These are phyloP conservation scores for Vicia sativa DNA, from an alignment of 306 rosid genomes.

Conservation along the genomic window DNA sequence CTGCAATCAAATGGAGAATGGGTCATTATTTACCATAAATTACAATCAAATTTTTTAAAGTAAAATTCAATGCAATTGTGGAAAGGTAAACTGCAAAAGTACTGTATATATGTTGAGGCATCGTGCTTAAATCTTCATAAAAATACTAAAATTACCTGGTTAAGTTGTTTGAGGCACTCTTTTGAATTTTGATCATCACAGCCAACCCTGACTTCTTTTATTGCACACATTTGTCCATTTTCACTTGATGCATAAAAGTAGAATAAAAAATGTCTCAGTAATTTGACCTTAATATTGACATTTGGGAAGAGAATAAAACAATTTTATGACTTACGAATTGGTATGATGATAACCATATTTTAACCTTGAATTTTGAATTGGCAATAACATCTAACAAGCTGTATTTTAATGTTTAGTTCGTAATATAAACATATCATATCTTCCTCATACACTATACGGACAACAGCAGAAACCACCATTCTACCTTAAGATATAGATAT, in stretches of 20 bases:
- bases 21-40: conserved; percentile 29
- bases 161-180: conserved; percentile 95
- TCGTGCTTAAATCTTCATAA: conserved; percentile 15
- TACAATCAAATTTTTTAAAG: conserved; percentile 15
- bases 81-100: conserved; percentile 30
- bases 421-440: not conserved
- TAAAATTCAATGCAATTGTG: conserved; percentile 29
- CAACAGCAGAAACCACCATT: conserved; percentile 14
- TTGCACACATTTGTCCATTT: conserved; percentile 99
- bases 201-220: conserved; percentile 87
- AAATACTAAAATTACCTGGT: conserved; percentile 62
- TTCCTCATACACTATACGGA: not conserved
- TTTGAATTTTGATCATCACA: conserved; percentile 77
- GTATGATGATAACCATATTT: not conserved
- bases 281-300: conserved; percentile 31
- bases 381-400: not conserved
- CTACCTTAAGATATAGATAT: conserved; percentile 24
- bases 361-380: conserved; percentile 2
- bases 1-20: conserved; percentile 52
- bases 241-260: conserved; percentile 55
- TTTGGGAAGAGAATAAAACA: conserved; percentile 12
- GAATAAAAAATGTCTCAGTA: conserved; percentile 27
- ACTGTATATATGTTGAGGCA: conserved; percentile 4
- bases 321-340: not conserved
- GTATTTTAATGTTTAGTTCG: conserved; percentile 10